These are phyloP conservation scores for Trametes cubensis DNA, from an alignment of 768 basidiomycete species.

Conservation along the genomic window DNA sequence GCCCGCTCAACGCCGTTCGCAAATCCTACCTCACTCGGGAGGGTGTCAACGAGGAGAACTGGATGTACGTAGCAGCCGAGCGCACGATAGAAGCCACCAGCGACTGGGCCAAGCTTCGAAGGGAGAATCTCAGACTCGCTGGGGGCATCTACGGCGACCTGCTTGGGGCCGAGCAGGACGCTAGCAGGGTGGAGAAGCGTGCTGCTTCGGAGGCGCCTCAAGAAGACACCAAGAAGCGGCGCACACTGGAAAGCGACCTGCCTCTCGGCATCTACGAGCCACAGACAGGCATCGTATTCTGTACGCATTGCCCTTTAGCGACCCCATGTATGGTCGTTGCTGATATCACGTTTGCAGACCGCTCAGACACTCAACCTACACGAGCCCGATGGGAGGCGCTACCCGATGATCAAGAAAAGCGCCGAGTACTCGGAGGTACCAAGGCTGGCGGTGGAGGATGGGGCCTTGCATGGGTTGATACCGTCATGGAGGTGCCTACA, in stretches of 20 bases:
- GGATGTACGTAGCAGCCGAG: constrained; percentile 83
- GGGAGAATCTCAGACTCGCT: constrained; percentile 52
- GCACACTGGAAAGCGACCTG: constrained; percentile 33
- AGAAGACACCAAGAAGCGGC: constrained; percentile 32
- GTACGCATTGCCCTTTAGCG: constrained; percentile 46
- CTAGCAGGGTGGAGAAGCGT: constrained; percentile 10
- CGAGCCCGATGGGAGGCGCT: constrained; percentile 60
- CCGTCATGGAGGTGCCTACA: constrained; percentile 34
- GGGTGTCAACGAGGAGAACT: constrained; percentile 85
- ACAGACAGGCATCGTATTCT: constrained; percentile 73
- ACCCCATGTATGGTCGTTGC: constrained; percentile 2
- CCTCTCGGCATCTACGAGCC: constrained; percentile 82
- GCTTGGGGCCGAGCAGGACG: background rate
- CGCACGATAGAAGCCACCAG: constrained; percentile 64
- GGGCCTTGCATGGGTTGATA: constrained; percentile 80
- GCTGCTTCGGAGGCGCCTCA: constrained; percentile 31
- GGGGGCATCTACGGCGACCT: constrained; percentile 48
- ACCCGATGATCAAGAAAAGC: constrained; percentile 47
- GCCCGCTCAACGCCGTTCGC: constrained; percentile 81
- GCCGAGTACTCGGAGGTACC: constrained; percentile 62
- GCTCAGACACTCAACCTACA: constrained; percentile 77
- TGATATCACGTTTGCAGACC: constrained; percentile 53
- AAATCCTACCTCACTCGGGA: constrained; percentile 79
- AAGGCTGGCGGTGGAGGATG: constrained; percentile 80
- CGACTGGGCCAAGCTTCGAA: constrained; percentile 63